These are phyloP conservation scores for Moelleriella libera DNA, from an alignment of 2,329 filamentous ascomycete species.

Conservation along the genomic window DNA sequence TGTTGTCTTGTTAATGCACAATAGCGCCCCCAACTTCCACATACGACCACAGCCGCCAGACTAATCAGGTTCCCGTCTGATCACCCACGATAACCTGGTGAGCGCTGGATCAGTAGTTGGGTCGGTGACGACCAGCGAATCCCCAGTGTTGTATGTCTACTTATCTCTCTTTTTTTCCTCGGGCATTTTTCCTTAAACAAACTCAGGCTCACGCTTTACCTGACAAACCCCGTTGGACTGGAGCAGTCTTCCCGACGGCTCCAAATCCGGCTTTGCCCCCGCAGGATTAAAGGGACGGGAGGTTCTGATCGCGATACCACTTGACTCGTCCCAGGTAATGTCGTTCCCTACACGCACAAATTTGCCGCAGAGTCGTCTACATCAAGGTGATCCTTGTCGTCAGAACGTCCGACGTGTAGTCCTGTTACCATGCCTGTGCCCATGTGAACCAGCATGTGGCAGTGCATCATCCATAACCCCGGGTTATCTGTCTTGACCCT, in stretches of 20 bases:
- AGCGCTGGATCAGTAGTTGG: not conserved
- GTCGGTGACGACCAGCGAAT: not conserved
- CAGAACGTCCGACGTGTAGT: constrained; percentile 9
- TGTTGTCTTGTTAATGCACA: no score
- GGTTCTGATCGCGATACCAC: no score
- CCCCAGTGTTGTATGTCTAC: not conserved
- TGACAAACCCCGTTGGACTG: no score
- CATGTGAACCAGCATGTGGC: constrained; percentile 14
- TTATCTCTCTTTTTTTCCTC: not conserved
- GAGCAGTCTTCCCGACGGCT: no score
- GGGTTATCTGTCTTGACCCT: constrained; percentile 11
- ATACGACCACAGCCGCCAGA: not conserved
- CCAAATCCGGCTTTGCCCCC: no score
- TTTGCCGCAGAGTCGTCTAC: not conserved
- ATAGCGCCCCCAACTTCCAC: not conserved
- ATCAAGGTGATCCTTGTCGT: not conserved
- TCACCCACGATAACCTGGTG: not conserved
- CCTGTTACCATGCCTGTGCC: constrained; percentile 12
- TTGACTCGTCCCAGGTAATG: not conserved
- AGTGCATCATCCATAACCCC: constrained; percentile 14
- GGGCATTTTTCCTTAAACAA: not conserved
- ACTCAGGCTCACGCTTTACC: no score
- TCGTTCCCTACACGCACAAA: not conserved
- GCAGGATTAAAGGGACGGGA: no score
- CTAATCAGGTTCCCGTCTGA: not conserved